Evolutionary conservation across 2,329 filamentous ascomycete species (phyloP).

Genomic region (Aurifilum marmelostoma): DNA sequence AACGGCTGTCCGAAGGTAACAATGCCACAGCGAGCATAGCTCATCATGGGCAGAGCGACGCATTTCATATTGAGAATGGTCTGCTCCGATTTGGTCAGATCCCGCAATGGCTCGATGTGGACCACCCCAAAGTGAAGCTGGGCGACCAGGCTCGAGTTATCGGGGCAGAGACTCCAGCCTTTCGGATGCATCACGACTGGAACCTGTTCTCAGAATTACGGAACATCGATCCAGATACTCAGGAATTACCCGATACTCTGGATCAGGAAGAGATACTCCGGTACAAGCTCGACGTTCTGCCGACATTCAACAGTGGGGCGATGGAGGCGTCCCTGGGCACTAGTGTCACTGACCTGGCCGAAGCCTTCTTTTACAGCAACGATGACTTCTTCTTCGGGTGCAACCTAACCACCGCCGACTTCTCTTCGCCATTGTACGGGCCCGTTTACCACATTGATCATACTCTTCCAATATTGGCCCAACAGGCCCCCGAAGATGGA

Average conservation of each 20-base stretch:
- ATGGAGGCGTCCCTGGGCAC: slow-evolving; percentile 13
- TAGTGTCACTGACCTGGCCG: slow-evolving; percentile 10
- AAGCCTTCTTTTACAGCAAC: slow-evolving; percentile 17
- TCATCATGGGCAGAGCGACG: slow-evolving; percentile 1
- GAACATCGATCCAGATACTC: slow-evolving; percentile 6
- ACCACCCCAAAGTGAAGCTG: slow-evolving; percentile 4
- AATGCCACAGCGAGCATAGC: neutral
- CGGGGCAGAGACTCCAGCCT: slow-evolving; percentile 1
- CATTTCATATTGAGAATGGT: slow-evolving; percentile 10
- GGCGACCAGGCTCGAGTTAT: slow-evolving; percentile 10
- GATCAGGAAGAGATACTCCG: neutral
- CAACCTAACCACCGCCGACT: slow-evolving; percentile 11
- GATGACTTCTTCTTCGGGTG: slow-evolving; percentile 10
- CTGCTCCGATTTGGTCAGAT: slow-evolving; percentile 10
- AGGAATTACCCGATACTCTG: neutral
- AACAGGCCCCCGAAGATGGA: neutral
- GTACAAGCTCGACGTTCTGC: slow-evolving; percentile 11
- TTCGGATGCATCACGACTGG: slow-evolving; percentile 15
- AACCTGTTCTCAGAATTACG: slow-evolving; percentile 5
- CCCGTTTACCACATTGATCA: slow-evolving; percentile 13
- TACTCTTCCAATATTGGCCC: slow-evolving; percentile 1
- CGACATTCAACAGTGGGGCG: slow-evolving; percentile 12
- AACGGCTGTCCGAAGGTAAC: neutral
- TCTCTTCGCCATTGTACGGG: slow-evolving; percentile 10
- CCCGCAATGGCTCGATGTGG: slow-evolving; percentile 7